These are phyloP conservation scores for Pichia sp. DNA, from an alignment of 1,139 yeast genomes.

Conservation along the genomic window DNA sequence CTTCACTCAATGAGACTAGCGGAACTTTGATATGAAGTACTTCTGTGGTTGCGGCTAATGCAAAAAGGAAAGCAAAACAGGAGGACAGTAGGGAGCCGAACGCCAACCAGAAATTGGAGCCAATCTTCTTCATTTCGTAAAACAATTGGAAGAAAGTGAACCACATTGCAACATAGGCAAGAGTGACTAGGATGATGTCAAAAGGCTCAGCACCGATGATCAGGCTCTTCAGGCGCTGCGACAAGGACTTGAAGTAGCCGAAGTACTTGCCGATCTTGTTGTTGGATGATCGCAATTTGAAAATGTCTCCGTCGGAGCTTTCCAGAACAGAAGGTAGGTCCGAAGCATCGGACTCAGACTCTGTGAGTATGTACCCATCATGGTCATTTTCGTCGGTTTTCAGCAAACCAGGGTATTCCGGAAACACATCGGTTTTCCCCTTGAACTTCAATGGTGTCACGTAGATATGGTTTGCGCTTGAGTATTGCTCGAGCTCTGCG, in stretches of 20 bases:
- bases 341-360: conserved; percentile 30
- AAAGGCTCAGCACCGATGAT: conserved; percentile 79
- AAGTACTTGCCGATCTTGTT: conserved; percentile 58
- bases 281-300: conserved; percentile 66
- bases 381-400: conserved; percentile 24
- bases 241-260: conserved; percentile 49
- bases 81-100: conserved; percentile 78
- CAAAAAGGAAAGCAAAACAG: conserved; percentile 80
- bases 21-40: conserved; percentile 58
- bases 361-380: conserved; percentile 30
- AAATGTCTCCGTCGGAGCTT: conserved; percentile 39
- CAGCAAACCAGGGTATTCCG: conserved; percentile 28
- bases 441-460: conserved; percentile 56
- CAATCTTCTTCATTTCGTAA: conserved; percentile 70
- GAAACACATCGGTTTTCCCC: conserved; percentile 23
- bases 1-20: conserved; percentile 77
- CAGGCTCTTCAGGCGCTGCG: conserved; percentile 46
- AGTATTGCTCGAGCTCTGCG: conserved; percentile 11
- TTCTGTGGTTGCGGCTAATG: conserved; percentile 62
- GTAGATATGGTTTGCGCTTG: conserved; percentile 35
- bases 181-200: conserved; percentile 73
- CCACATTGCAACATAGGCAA: conserved; percentile 89
- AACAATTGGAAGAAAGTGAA: conserved; percentile 77
- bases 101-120: conserved; percentile 88
- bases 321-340: conserved; percentile 35